Base-by-base conservation (phyloP, 2,329 filamentous ascomycete genomes). In the Aschersonia sp. region DNA sequence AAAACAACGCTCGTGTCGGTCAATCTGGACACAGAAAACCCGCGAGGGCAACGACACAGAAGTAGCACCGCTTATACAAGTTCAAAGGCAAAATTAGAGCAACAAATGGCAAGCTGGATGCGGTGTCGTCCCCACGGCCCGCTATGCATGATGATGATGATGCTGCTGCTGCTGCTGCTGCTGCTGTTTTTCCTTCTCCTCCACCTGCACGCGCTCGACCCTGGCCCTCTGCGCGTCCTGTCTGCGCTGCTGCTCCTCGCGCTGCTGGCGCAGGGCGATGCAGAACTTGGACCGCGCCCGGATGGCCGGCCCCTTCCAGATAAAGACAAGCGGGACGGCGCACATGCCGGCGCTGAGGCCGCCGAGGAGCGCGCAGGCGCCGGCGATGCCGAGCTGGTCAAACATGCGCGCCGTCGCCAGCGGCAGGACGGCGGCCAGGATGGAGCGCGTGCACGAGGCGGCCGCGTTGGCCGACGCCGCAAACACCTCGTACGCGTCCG, bases 401-500 rank as follows among this genome's bases (percentile, higher is more conserved):
- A 77, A 77, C 69, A 77, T 73, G 49, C 63, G 67, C 1, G 64
- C 60, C 5, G 72, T 71, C 5, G 72, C 72, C 30, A 83, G 65
- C 4, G 79, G 79, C 43, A 83, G 66, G 2, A 81, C 64, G 1
- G 95, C 89, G 41, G 88, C 87, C 2, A 90, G 92, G 62, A 97
- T 87, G 84, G 92, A 92, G 48, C 92, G 89, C 1, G 85, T 95
- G 66, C 66, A 95, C 48, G 92, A 97, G 67, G 68, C 94, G 46
- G 71, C 83, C 58, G 92, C 90, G 44, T 75, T 97, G 59, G 85
- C 89, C 14, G 82, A 80, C 58, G 81, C 80, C 44, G 79, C 77
- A 54, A 76, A 83, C 41, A 79, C 71, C 52, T 79, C 73, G 59
- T 84, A 84, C 22, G 79, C 77, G 53, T 83, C 80, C 32, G 74